These are phyloP conservation scores for Capsicum chinense DNA, from an alignment of 257 asterid species.

Conservation along the genomic window DNA sequence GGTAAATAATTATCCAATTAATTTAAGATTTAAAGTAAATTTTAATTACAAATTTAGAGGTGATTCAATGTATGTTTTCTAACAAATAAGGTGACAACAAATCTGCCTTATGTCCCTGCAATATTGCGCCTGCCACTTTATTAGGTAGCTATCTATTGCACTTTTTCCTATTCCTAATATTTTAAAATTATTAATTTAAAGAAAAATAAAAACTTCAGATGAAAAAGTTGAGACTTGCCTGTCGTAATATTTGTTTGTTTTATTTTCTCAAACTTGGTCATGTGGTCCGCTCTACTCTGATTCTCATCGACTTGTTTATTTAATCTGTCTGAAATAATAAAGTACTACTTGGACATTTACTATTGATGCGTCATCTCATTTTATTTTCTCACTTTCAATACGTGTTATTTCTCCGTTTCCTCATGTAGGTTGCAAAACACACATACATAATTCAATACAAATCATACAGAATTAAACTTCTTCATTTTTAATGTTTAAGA, in stretches of 20 bases:
- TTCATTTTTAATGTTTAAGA: too few species aligned
- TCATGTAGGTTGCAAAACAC: neutral
- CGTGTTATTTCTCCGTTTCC: neutral
- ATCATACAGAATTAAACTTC: too few species aligned
- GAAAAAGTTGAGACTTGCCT: neutral
- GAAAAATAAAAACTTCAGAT: neutral
- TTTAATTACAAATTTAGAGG: too few species aligned
- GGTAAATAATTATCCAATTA: too few species aligned
- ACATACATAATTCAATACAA: too few species aligned
- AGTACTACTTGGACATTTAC: neutral
- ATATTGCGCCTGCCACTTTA: neutral
- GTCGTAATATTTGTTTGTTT: neutral
- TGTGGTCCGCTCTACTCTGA: neutral
- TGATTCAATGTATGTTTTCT: too few species aligned
- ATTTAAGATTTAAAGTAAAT: too few species aligned
- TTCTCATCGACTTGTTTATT: neutral
- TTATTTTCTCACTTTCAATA: neutral
- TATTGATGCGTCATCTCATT: neutral
- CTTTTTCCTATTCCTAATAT: neutral
- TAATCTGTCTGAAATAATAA: neutral
- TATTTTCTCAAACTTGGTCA: neutral
- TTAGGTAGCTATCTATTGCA: neutral
- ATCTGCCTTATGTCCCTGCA: neutral
- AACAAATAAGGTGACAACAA: neutral
- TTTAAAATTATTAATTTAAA: neutral